Percentiles rank a stretch among this genome's conserved stretches.
These are phyloP conservation scores for Candida ortonii DNA, from an alignment of 805 yeast genomes.

Conservation along the genomic window DNA sequence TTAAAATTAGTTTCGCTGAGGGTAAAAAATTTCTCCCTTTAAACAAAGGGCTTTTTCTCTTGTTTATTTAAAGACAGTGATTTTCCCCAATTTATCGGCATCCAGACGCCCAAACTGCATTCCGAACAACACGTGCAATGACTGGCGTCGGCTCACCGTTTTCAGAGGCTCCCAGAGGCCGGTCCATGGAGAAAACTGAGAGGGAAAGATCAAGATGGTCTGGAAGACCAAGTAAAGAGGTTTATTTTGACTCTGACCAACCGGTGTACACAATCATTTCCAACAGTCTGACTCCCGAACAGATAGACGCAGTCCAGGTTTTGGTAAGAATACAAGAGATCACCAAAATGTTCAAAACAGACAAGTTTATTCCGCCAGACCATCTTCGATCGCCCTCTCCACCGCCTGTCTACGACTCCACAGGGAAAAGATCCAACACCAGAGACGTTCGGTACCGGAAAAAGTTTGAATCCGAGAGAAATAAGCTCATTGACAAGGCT, in stretches of 20 bases:
- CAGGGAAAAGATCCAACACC: constrained; percentile 84
- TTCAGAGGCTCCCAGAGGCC: constrained; percentile 13
- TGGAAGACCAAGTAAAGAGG: constrained; percentile 9
- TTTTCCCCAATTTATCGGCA: too few species aligned
- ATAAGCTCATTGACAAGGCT: constrained; percentile 72
- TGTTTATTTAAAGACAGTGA: too few species aligned
- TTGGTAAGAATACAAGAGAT: constrained; percentile 79
- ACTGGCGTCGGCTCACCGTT: too few species aligned
- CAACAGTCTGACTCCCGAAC: constrained; percentile 63
- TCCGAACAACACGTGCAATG: too few species aligned
- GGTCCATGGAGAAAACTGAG: constrained; percentile 1
- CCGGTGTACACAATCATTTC: constrained; percentile 17
- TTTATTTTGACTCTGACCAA: constrained; percentile 13
- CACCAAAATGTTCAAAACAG: constrained; percentile 52
- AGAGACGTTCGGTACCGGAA: constrained; percentile 64
- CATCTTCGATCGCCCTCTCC: constrained; percentile 75
- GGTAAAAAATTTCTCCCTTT: too few species aligned
- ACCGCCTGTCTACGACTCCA: constrained; percentile 82
- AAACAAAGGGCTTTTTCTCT: too few species aligned
- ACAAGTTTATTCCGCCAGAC: constrained; percentile 49
- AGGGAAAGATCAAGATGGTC: constrained; percentile 20
- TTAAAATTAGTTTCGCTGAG: too few species aligned
- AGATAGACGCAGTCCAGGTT: constrained; percentile 68
- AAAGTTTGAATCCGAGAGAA: constrained; percentile 74
- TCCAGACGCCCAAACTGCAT: too few species aligned